These are phyloP conservation scores for Trametes sp. DNA, from an alignment of 1,284 basidiomycete genomes.

Conservation along the genomic window DNA sequence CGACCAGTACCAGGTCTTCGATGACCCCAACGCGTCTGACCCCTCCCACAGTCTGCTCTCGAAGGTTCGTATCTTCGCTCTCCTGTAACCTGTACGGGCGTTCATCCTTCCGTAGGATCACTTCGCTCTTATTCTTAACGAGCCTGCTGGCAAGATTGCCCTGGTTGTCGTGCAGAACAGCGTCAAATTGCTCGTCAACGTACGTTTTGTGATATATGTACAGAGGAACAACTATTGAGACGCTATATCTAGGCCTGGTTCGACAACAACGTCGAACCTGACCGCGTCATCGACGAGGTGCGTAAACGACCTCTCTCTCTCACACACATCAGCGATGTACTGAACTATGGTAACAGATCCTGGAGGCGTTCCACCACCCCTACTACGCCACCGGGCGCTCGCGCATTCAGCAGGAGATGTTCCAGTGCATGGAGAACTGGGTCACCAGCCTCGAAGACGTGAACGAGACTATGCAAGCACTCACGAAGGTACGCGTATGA, in stretches of 20 bases:
- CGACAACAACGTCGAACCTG: constrained; percentile 53
- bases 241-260: constrained; percentile 56
- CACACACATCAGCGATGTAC: not conserved
- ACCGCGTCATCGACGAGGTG: constrained; percentile 58
- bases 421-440: constrained; percentile 65
- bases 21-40: constrained; percentile 74
- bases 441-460: constrained; percentile 57
- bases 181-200: constrained; percentile 69
- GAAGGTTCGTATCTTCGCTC: constrained; percentile 48
- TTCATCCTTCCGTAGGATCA: constrained; percentile 53
- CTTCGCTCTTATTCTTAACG: constrained; percentile 70
- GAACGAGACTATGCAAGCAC: constrained; percentile 49
- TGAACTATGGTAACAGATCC: constrained; percentile 48
- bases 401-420: constrained; percentile 72
- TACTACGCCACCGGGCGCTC: constrained; percentile 65
- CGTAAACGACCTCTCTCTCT: constrained; percentile 18
- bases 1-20: constrained; percentile 77
- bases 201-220: constrained; percentile 34
- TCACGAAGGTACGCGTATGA: constrained; percentile 56
- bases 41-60: constrained; percentile 76
- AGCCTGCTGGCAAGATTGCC: constrained; percentile 78
- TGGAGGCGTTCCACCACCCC: constrained; percentile 76
- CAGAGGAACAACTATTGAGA: not conserved
- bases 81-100: not conserved
- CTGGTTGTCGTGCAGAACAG: constrained; percentile 68